These are phyloP conservation scores for Trypanosomatidae sp. DNA, from an alignment of 208 protist species.

Conservation along the genomic window DNA sequence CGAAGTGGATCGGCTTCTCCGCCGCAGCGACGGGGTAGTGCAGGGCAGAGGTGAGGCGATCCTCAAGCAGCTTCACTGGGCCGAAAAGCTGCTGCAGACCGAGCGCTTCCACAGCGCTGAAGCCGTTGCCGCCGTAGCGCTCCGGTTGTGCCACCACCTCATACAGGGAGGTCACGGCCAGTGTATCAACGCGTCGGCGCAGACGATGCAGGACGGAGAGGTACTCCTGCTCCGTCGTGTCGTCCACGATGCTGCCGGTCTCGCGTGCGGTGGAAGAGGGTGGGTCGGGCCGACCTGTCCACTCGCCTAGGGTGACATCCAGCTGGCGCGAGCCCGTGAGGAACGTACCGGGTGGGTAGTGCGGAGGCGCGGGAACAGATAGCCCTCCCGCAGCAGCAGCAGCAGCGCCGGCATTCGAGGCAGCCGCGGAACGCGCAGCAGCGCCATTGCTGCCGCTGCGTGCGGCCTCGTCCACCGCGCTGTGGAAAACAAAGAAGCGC, in stretches of 20 bases:
- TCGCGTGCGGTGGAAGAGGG: conserved; percentile 24
- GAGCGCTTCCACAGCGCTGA: conserved; percentile 59
- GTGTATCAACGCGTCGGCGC: conserved; percentile 46
- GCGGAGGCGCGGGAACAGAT: conserved; percentile 16
- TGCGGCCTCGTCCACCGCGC: conserved; percentile 39
- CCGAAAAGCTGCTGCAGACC: conserved; percentile 79
- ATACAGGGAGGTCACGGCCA: conserved; percentile 58
- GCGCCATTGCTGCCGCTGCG: background rate
- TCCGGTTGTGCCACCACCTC: conserved; percentile 57
- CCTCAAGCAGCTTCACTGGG: conserved; percentile 79
- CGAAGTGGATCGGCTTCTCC: conserved; percentile 73
- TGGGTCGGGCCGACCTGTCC: conserved; percentile 47
- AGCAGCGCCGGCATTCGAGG: background rate
- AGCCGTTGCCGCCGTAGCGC: conserved; percentile 52
- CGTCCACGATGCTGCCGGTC: conserved; percentile 22
- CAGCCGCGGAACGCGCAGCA: too few species aligned
- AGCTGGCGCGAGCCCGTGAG: conserved; percentile 53
- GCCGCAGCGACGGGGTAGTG: conserved; percentile 49
- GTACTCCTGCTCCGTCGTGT: conserved; percentile 73
- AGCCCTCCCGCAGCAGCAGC: conserved; percentile 3
- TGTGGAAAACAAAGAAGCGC: conserved; percentile 84
- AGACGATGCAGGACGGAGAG: conserved; percentile 71
- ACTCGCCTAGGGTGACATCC: conserved; percentile 69
- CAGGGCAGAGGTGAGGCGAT: conserved; percentile 68
- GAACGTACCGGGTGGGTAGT: conserved; percentile 53